A percentile compares a stretch with the other conserved stretches of the same genome.
Conservation (phyloP, 108 stramenopile species). For the Fragilaria radians region DNA sequence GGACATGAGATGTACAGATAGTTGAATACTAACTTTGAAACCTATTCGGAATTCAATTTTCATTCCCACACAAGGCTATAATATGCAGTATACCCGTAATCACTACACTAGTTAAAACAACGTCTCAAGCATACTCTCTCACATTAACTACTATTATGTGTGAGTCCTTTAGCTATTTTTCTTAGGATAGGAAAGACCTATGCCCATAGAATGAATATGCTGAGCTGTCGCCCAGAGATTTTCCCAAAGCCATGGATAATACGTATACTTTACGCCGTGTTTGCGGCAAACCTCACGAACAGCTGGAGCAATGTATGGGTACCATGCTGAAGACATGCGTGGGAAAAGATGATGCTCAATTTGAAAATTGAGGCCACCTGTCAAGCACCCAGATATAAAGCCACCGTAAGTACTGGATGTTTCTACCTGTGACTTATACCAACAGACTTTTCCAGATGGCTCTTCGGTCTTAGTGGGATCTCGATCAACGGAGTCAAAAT, state of each 20-base stretch:
- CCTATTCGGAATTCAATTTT: no score
- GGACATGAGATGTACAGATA: no score
- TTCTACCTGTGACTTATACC: conserved; percentile 89
- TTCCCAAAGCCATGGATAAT: conserved; percentile 78
- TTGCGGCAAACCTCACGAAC: conserved; percentile 91
- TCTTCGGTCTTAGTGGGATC: conserved; percentile 50
- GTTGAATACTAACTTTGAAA: no score
- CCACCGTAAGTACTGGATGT: conserved; percentile 90
- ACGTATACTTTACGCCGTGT: conserved; percentile 85
- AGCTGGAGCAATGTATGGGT: conserved; percentile 95
- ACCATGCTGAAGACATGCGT: conserved; percentile 88
- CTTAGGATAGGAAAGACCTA: conserved; percentile 17
- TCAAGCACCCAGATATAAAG: conserved; percentile 68
- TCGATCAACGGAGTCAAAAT: conserved; percentile 85
- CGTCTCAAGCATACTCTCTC: no score
- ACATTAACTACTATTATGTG: no score
- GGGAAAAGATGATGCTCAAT: conserved; percentile 95
- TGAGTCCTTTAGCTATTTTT: neutral
- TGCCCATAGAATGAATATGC: conserved; percentile 79
- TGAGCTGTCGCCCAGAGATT: conserved; percentile 72
- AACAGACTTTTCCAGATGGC: conserved; percentile 67
- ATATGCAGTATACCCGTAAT: no score
- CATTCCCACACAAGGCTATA: no score
- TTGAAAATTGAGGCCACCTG: conserved; percentile 92
- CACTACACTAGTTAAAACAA: no score